Evolutionary conservation across 805 yeast genomes (phyloP).

Genomic region (Wickerhamiella qilinensis): DNA sequence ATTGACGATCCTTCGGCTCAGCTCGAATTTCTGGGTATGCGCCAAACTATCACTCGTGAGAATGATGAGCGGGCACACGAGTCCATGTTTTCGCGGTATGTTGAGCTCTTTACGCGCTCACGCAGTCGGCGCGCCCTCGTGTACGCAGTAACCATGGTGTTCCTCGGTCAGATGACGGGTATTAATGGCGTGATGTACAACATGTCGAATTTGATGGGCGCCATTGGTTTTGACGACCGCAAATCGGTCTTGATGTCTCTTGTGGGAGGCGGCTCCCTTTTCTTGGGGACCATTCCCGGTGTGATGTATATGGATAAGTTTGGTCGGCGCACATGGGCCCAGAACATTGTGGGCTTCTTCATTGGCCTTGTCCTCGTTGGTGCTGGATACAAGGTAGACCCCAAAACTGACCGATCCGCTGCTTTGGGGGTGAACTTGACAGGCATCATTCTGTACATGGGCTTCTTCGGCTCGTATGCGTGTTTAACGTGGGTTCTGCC

Average conservation of each 20-base stretch:
- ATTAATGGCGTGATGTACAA: slow-evolving; percentile 52
- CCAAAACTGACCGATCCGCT: slow-evolving; percentile 26
- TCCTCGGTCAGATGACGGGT: slow-evolving; percentile 40
- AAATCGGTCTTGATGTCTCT: slow-evolving; percentile 48
- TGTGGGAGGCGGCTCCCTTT: slow-evolving; percentile 49
- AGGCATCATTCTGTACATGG: slow-evolving; percentile 48
- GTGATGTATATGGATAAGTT: slow-evolving; percentile 27
- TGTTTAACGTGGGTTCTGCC: slow-evolving; percentile 57
- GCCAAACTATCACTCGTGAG: slow-evolving; percentile 35
- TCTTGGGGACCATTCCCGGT: slow-evolving; percentile 53
- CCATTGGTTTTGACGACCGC: slow-evolving; percentile 36
- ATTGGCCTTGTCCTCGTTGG: slow-evolving; percentile 46
- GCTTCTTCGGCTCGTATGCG: slow-evolving; percentile 51
- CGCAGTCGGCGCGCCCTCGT: slow-evolving; percentile 47
- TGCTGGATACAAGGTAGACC: slow-evolving; percentile 27
- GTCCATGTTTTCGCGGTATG: slow-evolving; percentile 27
- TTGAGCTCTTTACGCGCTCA: slow-evolving; percentile 37
- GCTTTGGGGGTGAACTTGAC: slow-evolving; percentile 46
- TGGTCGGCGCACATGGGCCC: slow-evolving; percentile 44
- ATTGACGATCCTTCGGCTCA: slow-evolving; percentile 27
- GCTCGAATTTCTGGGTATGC: slow-evolving; percentile 42
- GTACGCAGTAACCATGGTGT: slow-evolving; percentile 36
- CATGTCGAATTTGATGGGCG: slow-evolving; percentile 39
- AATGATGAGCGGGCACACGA: slow-evolving; percentile 19
- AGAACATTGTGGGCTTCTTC: slow-evolving; percentile 38